Percentiles rank a stretch among this genome's conserved stretches.
phyloP scores from a whole-genome alignment of 441 rosid genomes.

The Brassica balearica region DNA sequence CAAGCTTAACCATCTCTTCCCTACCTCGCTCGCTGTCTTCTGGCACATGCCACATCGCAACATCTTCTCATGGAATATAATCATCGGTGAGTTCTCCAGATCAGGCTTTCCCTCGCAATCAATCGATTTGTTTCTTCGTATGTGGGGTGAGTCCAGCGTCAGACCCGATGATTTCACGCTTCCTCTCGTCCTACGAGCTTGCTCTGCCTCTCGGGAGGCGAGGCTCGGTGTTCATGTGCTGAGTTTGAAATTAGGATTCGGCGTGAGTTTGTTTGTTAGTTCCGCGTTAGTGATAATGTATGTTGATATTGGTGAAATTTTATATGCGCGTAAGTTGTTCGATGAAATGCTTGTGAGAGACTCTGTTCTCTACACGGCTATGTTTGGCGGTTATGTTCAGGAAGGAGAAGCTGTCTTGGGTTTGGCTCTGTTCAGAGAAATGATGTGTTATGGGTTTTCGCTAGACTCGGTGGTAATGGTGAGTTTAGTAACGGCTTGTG shows the following conservation, averaged over 20 bases:
- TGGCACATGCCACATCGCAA: conserved; percentile 63
- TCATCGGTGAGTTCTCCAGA: conserved; percentile 64
- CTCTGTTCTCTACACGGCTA: conserved; percentile 61
- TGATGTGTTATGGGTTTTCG: conserved; percentile 44
- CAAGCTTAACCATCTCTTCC: conserved; percentile 44
- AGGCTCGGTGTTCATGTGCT: conserved; percentile 47
- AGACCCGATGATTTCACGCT: conserved; percentile 63
- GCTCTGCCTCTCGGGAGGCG: conserved; percentile 41
- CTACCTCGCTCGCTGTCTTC: conserved; percentile 59
- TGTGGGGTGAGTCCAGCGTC: conserved; percentile 48
- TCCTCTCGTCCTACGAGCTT: conserved; percentile 67
- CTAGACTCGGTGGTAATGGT: conserved; percentile 71
- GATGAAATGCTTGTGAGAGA: conserved; percentile 61
- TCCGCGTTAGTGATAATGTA: conserved; percentile 59
- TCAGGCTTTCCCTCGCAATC: conserved; percentile 46
- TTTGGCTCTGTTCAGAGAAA: conserved; percentile 51
- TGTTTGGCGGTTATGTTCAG: conserved; percentile 70
- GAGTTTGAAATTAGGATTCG: conserved; percentile 57
- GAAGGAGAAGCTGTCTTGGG: conserved; percentile 55
- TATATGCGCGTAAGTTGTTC: conserved; percentile 52
- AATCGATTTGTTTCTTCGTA: conserved; percentile 52
- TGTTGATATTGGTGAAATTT: conserved; percentile 41
- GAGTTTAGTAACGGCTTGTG: conserved; percentile 61
- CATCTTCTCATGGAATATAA: conserved; percentile 68
- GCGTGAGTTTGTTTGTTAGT: conserved; percentile 50